A percentile compares a stretch with the other conserved stretches of the same genome.
These are phyloP conservation scores for Colletotrichum caudatum DNA, from an alignment of 2,329 filamentous ascomycete species.

Conservation along the genomic window DNA sequence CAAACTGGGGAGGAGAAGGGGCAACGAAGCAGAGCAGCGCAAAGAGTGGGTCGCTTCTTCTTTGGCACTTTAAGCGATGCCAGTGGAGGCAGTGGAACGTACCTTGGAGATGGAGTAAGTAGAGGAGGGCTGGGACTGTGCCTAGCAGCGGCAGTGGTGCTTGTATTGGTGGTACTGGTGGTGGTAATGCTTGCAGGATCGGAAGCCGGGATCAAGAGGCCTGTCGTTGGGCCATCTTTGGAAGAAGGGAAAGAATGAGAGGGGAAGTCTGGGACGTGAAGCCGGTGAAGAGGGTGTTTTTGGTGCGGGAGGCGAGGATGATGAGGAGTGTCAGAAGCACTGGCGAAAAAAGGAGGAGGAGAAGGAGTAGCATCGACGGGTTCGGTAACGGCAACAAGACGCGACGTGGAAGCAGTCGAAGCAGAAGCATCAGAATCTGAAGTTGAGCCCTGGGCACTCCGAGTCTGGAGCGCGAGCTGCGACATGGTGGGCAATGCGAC, in stretches of 20 bases:
- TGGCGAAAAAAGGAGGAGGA: constrained; percentile 5
- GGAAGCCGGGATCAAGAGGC: constrained; percentile 47
- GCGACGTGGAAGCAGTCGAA: constrained; percentile 19
- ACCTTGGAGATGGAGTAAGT: constrained; percentile 42
- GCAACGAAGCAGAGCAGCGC: constrained; percentile 29
- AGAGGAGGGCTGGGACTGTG: constrained; percentile 32
- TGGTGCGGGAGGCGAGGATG: constrained; percentile 41
- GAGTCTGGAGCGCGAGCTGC: constrained; percentile 60
- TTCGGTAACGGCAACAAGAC: constrained; percentile 23
- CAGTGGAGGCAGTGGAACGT: constrained; percentile 36
- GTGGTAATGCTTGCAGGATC: constrained; percentile 44
- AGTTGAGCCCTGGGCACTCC: constrained; percentile 55
- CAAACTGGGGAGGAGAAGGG: constrained; percentile 27
- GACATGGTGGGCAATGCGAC: constrained; percentile 64
- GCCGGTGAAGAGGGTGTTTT: constrained; percentile 40
- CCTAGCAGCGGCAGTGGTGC: constrained; percentile 17
- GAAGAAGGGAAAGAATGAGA: constrained; percentile 43
- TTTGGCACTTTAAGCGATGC: constrained; percentile 36
- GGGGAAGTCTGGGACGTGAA: constrained; percentile 32
- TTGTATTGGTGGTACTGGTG: constrained; percentile 42
- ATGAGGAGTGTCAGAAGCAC: constrained; percentile 25
- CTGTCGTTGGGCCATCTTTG: constrained; percentile 62
- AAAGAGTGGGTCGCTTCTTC: constrained; percentile 39
- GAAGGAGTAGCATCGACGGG: constrained; percentile 23
- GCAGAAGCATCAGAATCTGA: constrained; percentile 44